Evolutionary conservation across 2,329 filamentous ascomycete genomes (phyloP).

Genomic region (Hypoxylon sp.): DNA sequence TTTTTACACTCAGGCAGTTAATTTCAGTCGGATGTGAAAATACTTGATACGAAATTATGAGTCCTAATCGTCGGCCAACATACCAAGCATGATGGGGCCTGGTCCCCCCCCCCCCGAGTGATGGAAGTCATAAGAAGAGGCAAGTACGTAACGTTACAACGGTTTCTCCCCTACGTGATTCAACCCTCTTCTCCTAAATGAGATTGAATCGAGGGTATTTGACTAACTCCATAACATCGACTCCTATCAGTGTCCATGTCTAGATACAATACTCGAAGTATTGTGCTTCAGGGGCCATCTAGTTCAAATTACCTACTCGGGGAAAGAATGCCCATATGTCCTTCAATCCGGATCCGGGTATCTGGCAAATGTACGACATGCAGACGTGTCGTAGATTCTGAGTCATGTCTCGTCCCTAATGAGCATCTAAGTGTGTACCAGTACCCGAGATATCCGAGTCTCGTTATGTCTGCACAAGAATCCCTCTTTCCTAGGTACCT

Average conservation of each 20-base stretch:
- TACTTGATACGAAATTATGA: not conserved
- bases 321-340: not conserved
- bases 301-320: not conserved
- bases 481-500: no score
- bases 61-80: no score
- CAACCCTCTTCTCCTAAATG: not conserved
- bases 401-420: not conserved
- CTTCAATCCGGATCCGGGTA: not conserved
- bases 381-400: not conserved
- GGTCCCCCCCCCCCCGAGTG: no score
- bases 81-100: not conserved
- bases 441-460: not conserved
- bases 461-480: not conserved
- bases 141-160: not conserved
- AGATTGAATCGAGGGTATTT: not conserved
- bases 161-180: not conserved
- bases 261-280: not conserved
- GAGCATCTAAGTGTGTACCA: not conserved
- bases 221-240: not conserved
- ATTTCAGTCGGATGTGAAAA: not conserved
- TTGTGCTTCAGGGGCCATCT: not conserved
- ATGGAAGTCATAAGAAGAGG: not conserved
- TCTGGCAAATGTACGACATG: not conserved
- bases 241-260: not conserved
- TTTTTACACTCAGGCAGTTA: not conserved